A percentile compares a stretch with the other conserved stretches of the same genome.
phyloP scores from a whole-genome alignment of 495 filamentous ascomycete species.

The Letharia columbiana region DNA sequence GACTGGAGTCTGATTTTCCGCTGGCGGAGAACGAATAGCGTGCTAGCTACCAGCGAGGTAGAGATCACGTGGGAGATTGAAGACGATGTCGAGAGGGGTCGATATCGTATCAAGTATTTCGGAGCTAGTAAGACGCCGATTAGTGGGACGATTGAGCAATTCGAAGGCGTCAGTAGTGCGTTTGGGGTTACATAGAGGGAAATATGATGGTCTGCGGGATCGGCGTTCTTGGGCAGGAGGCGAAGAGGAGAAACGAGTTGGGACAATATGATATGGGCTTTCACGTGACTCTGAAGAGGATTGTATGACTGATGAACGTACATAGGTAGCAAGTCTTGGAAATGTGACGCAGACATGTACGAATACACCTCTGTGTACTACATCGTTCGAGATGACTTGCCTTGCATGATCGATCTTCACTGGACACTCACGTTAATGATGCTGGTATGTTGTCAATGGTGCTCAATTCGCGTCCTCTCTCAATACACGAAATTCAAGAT shows the following conservation, averaged over 20 bases:
- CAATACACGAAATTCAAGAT: background rate
- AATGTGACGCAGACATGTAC: background rate
- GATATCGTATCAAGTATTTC: slow-evolving; percentile 77
- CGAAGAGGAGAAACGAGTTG: background rate
- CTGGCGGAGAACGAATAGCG: slow-evolving; percentile 65
- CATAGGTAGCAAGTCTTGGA: background rate
- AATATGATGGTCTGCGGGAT: background rate
- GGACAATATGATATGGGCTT: background rate
- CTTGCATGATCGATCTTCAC: background rate
- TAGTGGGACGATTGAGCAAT: slow-evolving; percentile 54
- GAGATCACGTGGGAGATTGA: slow-evolving; percentile 72
- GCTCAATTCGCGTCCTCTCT: background rate
- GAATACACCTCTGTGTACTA: background rate
- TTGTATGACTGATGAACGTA: background rate
- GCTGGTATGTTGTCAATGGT: too few species aligned
- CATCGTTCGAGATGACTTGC: background rate
- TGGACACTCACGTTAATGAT: background rate
- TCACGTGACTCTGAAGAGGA: too few species aligned
- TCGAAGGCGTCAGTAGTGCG: slow-evolving; percentile 40
- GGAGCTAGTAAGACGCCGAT: slow-evolving; percentile 74
- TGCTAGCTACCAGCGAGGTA: slow-evolving; percentile 73
- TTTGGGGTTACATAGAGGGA: slow-evolving; percentile 43
- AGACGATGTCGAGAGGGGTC: slow-evolving; percentile 51
- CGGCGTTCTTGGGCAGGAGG: background rate
- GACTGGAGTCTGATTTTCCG: slow-evolving; percentile 76